Evolutionary conservation across 768 basidiomycete species (phyloP).

Genomic region (Hericium rajendrae): DNA sequence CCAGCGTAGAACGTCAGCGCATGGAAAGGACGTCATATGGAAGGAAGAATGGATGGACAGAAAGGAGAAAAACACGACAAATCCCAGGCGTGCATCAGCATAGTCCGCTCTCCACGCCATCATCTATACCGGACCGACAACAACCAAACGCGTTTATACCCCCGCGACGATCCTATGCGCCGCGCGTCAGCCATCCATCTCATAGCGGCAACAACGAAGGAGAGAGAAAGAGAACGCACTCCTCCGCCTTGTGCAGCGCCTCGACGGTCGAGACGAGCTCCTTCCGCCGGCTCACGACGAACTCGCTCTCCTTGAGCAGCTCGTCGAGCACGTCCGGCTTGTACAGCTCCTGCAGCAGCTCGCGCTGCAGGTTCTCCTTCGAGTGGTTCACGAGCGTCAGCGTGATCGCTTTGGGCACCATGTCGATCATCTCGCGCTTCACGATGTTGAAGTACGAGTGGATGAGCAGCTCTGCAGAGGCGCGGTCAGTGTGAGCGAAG

Average conservation of each 20-base stretch:
- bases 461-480: slow-evolving; percentile 77
- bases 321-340: slow-evolving; percentile 95
- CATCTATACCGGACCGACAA: neutral
- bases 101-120: too few relatives aligned
- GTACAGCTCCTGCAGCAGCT: slow-evolving; percentile 92
- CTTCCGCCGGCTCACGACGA: slow-evolving; percentile 81
- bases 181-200: neutral
- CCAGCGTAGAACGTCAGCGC: neutral
- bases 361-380: slow-evolving; percentile 91
- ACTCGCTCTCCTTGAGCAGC: slow-evolving; percentile 89
- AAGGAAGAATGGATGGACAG: neutral
- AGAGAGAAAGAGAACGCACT: slow-evolving; percentile 41
- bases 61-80: too few relatives aligned
- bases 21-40: neutral
- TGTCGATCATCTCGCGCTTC: slow-evolving; percentile 99
- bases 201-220: slow-evolving; percentile 5
- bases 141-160: slow-evolving; percentile 24
- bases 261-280: slow-evolving; percentile 90
- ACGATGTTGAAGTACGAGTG: slow-evolving; percentile 97
- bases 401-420: slow-evolving; percentile 95
- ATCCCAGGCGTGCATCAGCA: too few relatives aligned
- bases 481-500: neutral
- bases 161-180: slow-evolving; percentile 50
- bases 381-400: slow-evolving; percentile 86
- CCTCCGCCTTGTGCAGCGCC: slow-evolving; percentile 94